phyloP scores from a whole-genome alignment of 2,329 filamentous ascomycete species.

The Colletotrichum phormii region DNA sequence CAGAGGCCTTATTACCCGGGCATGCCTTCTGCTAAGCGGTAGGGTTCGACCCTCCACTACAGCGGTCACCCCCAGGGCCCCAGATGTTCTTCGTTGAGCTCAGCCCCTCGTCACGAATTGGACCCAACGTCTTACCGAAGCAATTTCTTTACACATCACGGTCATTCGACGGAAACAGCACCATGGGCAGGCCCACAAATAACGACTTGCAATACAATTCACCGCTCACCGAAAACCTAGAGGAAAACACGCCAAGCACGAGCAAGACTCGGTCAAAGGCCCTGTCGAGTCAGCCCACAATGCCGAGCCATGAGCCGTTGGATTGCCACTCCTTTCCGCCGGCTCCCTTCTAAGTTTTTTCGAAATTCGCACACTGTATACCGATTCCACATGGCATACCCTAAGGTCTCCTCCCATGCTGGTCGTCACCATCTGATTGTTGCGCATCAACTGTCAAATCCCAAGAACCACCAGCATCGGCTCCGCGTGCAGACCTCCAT shows the following conservation, averaged over 20 bases:
- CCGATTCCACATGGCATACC: background rate
- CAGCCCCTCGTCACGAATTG: background rate
- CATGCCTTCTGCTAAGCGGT: background rate
- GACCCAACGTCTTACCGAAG: slow-evolving; percentile 3
- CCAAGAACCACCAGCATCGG: background rate
- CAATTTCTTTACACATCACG: slow-evolving; percentile 19
- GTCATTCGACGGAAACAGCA: slow-evolving; percentile 15
- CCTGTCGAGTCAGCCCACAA: slow-evolving; percentile 16
- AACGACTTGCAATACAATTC: background rate
- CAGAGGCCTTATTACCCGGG: background rate
- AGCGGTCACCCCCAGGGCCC: background rate
- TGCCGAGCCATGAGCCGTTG: slow-evolving; percentile 5
- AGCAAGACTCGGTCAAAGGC: background rate
- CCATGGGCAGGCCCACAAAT: background rate
- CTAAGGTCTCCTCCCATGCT: background rate
- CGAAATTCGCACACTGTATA: slow-evolving; percentile 21
- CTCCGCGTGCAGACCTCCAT: background rate
- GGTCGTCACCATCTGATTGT: slow-evolving; percentile 15
- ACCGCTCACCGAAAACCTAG: slow-evolving; percentile 17
- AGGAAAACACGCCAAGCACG: background rate
- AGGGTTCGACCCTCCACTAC: slow-evolving; percentile 1
- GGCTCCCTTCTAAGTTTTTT: background rate
- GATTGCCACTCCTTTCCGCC: slow-evolving; percentile 17
- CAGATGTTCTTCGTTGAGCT: background rate
- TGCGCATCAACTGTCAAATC: slow-evolving; percentile 13